phyloP scores from a whole-genome alignment of 2,329 filamentous ascomycete species.

The Lecanicillium sp. region DNA sequence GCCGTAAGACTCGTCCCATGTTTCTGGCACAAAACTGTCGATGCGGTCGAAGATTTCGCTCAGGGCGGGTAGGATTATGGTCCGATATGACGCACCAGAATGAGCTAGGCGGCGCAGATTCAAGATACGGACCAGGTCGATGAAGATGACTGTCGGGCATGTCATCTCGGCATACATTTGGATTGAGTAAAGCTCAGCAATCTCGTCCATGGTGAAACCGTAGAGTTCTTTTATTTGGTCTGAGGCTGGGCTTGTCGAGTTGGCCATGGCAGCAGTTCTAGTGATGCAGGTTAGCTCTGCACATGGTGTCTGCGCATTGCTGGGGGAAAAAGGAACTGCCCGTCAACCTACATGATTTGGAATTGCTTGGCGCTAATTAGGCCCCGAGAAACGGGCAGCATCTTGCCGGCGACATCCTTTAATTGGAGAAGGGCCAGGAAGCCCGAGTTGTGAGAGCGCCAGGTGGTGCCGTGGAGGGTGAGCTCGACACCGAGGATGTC shows the following conservation, averaged over 20 bases:
- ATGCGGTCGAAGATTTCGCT: not conserved
- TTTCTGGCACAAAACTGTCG: not conserved
- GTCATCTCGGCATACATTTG: conserved; percentile 2
- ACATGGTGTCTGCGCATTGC: not conserved
- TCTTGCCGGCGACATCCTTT: not conserved
- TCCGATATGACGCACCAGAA: not conserved
- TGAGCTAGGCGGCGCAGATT: not conserved
- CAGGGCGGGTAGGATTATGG: not conserved
- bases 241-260: conserved; percentile 1
- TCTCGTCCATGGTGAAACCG: not conserved
- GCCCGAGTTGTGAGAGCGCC: conserved; percentile 1
- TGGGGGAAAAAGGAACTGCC: not conserved
- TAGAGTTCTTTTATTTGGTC: not conserved
- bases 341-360: not conserved
- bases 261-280: not conserved
- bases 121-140: not conserved
- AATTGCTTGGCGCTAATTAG: not conserved
- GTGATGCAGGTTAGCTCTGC: not conserved
- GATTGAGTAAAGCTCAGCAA: not conserved
- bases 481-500: conserved; percentile 2
- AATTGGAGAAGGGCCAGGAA: conserved; percentile 1
- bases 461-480: conserved; percentile 1
- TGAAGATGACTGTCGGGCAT: not conserved
- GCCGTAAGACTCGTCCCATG: not conserved
- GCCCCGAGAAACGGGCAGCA: not conserved